Base-by-base conservation (phyloP, 202 grass and related monocot species). In the Saccharum hybrid region DNA sequence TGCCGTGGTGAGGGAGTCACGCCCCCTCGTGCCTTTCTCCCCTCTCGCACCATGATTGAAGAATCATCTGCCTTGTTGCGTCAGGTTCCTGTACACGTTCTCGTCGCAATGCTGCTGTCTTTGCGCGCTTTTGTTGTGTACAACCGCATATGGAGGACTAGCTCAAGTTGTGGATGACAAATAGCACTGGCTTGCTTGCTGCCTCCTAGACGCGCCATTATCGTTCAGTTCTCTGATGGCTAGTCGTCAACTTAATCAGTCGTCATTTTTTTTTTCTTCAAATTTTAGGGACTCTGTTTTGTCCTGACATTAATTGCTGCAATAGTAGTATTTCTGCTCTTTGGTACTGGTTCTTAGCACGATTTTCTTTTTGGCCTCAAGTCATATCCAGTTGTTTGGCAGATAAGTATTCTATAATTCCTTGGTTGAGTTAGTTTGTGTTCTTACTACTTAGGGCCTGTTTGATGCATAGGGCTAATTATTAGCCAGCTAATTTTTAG, bases 1-100 rank as follows among this genome's bases (percentile, higher is more conserved):
- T 96, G 94, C 76, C 73, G 45, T 83, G 90, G 90, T 96, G 57
- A 85, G n/a, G 38, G 10, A 39, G 14, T 2, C 18, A 8, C 34
- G 4, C 33, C 37, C 22, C 37, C 36, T 23, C 56, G 49, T 71
- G 9, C 23, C 51, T 18, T n/a, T 14, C 21, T 70, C 45, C 1
- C 14, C 42, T 38, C 42, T 41, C 15, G 13, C 36, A 51, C 30
- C 57, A 6, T 52, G 40, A 31, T 62, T 66, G 46, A 23, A 0
- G 65, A 80, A 42, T 49, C 19, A n/a, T 68, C 11, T n/a, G 40
- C 4, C 0, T 31, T 51, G 42, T 49, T 19, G 23, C 23, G 42
- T 10, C 42, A 63, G 23, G 60, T 63, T 63, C 10, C 23, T 30
- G 59, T 5, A 31, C 22, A 6, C 18, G 22, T 59, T 61, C 14